These are phyloP conservation scores for Alternaria ethzedia DNA, from an alignment of 2,329 filamentous ascomycete species.

Conservation along the genomic window DNA sequence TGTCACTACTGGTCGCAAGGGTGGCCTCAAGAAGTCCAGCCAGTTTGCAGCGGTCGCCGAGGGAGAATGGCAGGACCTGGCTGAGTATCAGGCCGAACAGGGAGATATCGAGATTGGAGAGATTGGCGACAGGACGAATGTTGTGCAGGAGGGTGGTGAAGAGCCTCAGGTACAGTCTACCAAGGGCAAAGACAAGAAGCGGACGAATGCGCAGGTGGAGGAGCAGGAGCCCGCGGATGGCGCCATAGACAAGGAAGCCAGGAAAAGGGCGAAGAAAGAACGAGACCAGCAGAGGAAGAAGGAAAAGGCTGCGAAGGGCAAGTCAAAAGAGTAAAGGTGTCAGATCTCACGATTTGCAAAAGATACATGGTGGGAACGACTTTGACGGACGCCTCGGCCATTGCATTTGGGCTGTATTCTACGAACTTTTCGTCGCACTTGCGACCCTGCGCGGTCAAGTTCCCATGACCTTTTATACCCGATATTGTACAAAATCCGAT, in stretches of 20 bases:
- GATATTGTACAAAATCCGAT: background rate
- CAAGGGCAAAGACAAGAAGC: constrained; percentile 36
- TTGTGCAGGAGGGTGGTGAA: constrained; percentile 38
- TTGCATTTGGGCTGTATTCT: constrained; percentile 7
- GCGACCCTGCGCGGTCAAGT: constrained; percentile 1
- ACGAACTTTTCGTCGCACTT: background rate
- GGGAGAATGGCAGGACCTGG: constrained; percentile 51
- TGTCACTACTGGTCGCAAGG: constrained; percentile 7
- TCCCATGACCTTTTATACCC: background rate
- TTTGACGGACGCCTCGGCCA: background rate
- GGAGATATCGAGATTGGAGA: constrained; percentile 52
- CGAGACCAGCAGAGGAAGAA: constrained; percentile 54
- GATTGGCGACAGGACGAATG: constrained; percentile 44
- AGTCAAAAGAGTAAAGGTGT: constrained; percentile 20
- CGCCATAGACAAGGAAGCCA: constrained; percentile 58
- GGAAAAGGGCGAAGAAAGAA: constrained; percentile 64
- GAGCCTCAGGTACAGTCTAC: constrained; percentile 34
- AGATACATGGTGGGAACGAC: background rate
- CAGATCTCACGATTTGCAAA: background rate
- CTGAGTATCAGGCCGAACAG: constrained; percentile 51
- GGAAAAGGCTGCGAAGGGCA: constrained; percentile 42
- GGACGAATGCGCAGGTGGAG: constrained; percentile 31
- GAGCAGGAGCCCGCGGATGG: constrained; percentile 2
- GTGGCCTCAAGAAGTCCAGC: constrained; percentile 7
- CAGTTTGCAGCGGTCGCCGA: constrained; percentile 15